Conservation (phyloP, 371 early-diverging fungal species). For the Rhizopus stolonifer region DNA sequence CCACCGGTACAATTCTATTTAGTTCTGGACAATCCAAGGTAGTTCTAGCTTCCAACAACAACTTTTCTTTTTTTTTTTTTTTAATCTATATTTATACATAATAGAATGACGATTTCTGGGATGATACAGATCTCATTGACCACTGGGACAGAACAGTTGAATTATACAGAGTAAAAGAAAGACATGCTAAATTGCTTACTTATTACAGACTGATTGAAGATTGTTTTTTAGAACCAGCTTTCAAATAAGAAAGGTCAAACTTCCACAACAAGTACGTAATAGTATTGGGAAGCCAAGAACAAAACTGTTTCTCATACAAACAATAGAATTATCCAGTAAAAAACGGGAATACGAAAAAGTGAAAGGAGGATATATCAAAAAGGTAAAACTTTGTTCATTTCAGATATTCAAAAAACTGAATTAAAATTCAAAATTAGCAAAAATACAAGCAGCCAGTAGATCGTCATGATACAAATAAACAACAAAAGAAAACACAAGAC, state of each 20-base stretch:
- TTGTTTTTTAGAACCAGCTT: background rate
- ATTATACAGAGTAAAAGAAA: slow-evolving; percentile 18
- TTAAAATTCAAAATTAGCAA: too few species aligned
- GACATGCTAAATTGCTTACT: background rate
- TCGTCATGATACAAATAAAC: too few species aligned
- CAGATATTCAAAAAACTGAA: too few species aligned
- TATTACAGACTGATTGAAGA: background rate
- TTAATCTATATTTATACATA: background rate
- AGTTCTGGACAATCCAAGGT: slow-evolving; percentile 14
- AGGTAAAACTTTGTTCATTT: background rate
- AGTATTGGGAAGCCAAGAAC: background rate
- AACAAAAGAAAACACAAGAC: background rate
- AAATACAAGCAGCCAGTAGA: too few species aligned
- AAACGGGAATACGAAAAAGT: background rate
- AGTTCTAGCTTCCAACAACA: background rate
- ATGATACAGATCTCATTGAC: slow-evolving; percentile 29
- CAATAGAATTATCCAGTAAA: background rate
- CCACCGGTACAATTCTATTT: slow-evolving; percentile 19
- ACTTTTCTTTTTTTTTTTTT: background rate
- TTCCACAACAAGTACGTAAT: background rate
- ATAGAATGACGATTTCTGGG: slow-evolving; percentile 24
- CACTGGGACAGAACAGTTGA: slow-evolving; percentile 29
- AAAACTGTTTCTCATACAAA: background rate
- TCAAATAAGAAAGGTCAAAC: background rate
- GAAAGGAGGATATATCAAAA: background rate